phyloP scores from a whole-genome alignment of 257 asterid species.

The Ehretia macrophylla region DNA sequence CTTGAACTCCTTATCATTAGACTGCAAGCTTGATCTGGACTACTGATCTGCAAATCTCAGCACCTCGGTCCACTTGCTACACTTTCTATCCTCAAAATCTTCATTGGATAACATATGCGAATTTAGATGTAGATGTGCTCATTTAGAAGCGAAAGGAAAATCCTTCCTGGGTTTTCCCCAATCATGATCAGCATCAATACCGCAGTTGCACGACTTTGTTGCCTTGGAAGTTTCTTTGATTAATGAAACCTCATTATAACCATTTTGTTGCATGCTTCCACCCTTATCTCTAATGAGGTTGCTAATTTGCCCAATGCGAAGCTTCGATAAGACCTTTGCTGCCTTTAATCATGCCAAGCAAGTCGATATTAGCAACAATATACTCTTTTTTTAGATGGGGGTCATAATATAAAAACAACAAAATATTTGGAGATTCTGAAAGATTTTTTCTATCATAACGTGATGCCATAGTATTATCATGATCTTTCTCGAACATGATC shows the following conservation, averaged over 20 bases:
- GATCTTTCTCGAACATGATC: too few species aligned
- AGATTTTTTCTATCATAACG: too few species aligned
- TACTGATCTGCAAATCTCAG: conserved; percentile 16
- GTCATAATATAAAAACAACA: too few species aligned
- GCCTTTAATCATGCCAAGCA: conserved; percentile 31
- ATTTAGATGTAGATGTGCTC: conserved; percentile 1
- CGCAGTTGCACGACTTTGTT: conserved; percentile 3
- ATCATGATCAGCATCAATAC: conserved; percentile 7
- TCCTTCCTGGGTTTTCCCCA: conserved; percentile 5
- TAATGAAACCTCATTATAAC: conserved; percentile 19
- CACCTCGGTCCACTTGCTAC: conserved; percentile 11
- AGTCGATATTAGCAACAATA: not conserved
- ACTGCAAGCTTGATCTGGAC: conserved; percentile 15
- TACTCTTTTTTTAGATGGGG: too few species aligned
- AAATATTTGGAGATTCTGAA: too few species aligned
- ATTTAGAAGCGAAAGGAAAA: conserved; percentile 10
- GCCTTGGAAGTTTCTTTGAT: conserved; percentile 17
- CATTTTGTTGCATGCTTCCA: conserved; percentile 21
- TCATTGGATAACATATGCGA: not conserved
- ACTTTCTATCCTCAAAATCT: conserved; percentile 7
- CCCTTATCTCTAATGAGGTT: conserved; percentile 27
- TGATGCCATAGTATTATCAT: too few species aligned
- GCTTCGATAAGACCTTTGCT: conserved; percentile 44
- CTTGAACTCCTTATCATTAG: conserved; percentile 9
- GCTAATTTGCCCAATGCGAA: conserved; percentile 29